Percentiles rank a stretch among this genome's conserved stretches.
Conservation (phyloP, 768 basidiomycete species). For the Suillus hirtellus region DNA sequence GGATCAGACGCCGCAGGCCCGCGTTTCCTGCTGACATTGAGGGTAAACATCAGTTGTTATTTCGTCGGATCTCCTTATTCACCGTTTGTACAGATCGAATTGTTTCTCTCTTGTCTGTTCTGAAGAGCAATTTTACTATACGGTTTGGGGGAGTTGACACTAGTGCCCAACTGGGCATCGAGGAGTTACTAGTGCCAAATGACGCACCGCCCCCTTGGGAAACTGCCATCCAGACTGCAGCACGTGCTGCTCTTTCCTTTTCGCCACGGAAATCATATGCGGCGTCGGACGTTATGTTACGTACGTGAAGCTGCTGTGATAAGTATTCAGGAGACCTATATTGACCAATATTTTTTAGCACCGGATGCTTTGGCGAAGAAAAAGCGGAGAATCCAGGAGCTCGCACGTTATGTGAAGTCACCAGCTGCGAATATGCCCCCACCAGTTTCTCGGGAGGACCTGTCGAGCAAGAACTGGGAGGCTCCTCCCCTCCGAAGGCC, state of each 20-base stretch:
- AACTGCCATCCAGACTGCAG: not conserved
- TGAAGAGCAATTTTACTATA: slow-evolving; percentile 32
- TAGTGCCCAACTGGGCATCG: slow-evolving; percentile 36
- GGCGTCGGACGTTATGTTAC: slow-evolving; percentile 34
- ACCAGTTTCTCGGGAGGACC: slow-evolving; percentile 12
- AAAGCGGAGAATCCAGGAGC: not conserved
- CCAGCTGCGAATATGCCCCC: not conserved
- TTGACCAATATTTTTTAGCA: slow-evolving; percentile 29
- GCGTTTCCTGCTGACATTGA: slow-evolving; percentile 27
- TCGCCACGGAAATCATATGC: not conserved
- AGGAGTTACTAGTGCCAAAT: slow-evolving; percentile 28
- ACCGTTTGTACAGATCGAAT: slow-evolving; percentile 29
- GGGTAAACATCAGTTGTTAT: slow-evolving; percentile 19
- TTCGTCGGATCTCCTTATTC: not conserved
- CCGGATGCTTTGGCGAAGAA: slow-evolving; percentile 37
- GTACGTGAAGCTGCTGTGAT: slow-evolving; percentile 29
- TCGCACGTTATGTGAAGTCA: not conserved
- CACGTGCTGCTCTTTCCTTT: slow-evolving; percentile 17
- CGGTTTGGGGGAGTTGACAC: slow-evolving; percentile 27
- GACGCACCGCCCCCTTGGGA: not conserved
- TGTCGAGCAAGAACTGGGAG: not conserved
- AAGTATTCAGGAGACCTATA: not conserved
- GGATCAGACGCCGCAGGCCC: slow-evolving; percentile 37
- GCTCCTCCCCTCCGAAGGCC: slow-evolving; percentile 12
- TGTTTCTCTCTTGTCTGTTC: slow-evolving; percentile 31